Base-by-base conservation (phyloP, 331 rosid species). In the Quercus phellos region DNA sequence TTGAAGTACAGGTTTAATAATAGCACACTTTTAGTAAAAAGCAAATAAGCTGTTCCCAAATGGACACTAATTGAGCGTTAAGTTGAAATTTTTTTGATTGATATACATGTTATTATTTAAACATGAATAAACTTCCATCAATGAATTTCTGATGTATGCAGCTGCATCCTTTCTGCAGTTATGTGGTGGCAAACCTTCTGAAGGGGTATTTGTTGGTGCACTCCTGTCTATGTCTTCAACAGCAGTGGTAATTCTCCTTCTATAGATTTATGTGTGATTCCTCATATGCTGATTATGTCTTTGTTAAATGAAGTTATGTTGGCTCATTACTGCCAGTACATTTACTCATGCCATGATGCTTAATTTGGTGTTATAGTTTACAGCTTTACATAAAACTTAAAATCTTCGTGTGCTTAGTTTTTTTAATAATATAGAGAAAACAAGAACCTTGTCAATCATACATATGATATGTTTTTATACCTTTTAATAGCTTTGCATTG, bases 151-250 rank as follows among this genome's bases (percentile, higher is more conserved):
- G 55, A 90, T 74, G 22, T 51, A 74, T 77, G 74, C 78, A 58
- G 55, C 77, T 85, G 73, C 80, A 74, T 83, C 79, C 75, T 80
- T 75, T 85, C 82, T 92, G 88, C 90, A 90, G 99, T 74, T 94
- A 84, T 94, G 99, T 70, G 98, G 97, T 63, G 99, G 99, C 70
- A 90, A 89, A 80, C 77, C 99, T 79, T 92, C 97, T 59, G 99
- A 94, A 84, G 99, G 97, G 82, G 85, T 94, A 30, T 94, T 88
- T 69, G 87, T 90, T 78, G 98, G 99, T 76, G 88, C 90, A 81
- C 89, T 94, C 77, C 86, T 90, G 55, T 94, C 99, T 75, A 89
- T 94, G 99, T 94, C 99, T 80, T 94, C 96, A 8, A 94, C 98
- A 69, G 97, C 99, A 54, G 97, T 92, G 98, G 97, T 94, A 86